phyloP scores from a whole-genome alignment of 768 basidiomycete species.

The Chiua virens region DNA sequence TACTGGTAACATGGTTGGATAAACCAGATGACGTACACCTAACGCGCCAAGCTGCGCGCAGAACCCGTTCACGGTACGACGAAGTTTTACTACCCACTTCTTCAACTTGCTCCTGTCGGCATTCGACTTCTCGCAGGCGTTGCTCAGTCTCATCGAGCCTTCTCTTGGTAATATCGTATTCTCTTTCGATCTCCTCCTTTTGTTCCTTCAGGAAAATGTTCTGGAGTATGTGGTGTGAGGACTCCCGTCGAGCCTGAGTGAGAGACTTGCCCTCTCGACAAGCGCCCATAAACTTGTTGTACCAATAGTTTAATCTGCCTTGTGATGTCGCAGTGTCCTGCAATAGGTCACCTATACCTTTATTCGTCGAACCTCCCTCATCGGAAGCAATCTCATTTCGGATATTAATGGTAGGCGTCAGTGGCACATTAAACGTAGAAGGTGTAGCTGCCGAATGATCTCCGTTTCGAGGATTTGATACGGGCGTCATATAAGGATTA shows the following conservation, averaged over 20 bases:
- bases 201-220: conserved; percentile 15
- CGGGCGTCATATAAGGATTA: conserved; percentile 27
- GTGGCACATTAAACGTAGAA: conserved; percentile 1
- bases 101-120: conserved; percentile 11
- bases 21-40: conserved; percentile 5
- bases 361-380: not conserved
- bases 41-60: conserved; percentile 8
- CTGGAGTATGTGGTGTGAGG: conserved; percentile 7
- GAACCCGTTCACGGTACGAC: conserved; percentile 8
- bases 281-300: conserved; percentile 7
- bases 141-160: conserved; percentile 20
- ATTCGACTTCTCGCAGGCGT: conserved; percentile 15
- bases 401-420: not conserved
- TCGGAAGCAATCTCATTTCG: not conserved
- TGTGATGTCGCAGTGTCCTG: conserved; percentile 17
- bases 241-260: not conserved
- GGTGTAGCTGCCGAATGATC: not conserved
- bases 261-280: conserved; percentile 11
- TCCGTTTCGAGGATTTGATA: conserved; percentile 22
- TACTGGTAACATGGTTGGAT: not conserved
- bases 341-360: conserved; percentile 6
- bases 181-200: conserved; percentile 13
- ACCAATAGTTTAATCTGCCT: conserved; percentile 14
- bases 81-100: conserved; percentile 12
- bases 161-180: conserved; percentile 12